Evolutionary conservation across 2,329 filamentous ascomycete genomes (phyloP).

Genomic region (Claviceps arundinis): DNA sequence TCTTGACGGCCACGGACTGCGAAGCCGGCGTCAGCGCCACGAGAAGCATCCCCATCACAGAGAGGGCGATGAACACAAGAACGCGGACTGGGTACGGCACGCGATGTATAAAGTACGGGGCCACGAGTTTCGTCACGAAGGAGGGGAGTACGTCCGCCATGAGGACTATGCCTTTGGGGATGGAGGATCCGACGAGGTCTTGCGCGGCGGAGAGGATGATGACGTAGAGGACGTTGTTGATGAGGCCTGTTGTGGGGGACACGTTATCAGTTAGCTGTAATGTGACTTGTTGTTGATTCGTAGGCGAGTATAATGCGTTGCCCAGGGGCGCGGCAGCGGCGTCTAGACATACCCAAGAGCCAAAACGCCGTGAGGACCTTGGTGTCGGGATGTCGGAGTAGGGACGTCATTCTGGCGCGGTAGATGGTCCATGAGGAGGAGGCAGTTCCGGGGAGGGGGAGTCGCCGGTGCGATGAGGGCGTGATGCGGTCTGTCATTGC

Average conservation of each 20-base stretch:
- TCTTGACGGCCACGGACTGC: slow-evolving; percentile 56
- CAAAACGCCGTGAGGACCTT: slow-evolving; percentile 74
- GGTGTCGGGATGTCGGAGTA: slow-evolving; percentile 55
- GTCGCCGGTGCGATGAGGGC: slow-evolving; percentile 27
- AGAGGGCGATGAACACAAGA: slow-evolving; percentile 59
- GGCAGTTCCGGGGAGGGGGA: slow-evolving; percentile 45
- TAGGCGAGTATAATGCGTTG: too few relatives aligned
- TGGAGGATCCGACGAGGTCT: slow-evolving; percentile 79
- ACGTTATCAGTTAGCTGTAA: not conserved
- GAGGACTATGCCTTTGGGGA: slow-evolving; percentile 86
- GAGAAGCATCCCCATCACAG: slow-evolving; percentile 75
- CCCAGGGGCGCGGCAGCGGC: too few relatives aligned
- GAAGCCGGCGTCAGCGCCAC: slow-evolving; percentile 64
- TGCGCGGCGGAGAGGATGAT: slow-evolving; percentile 91
- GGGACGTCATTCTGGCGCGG: slow-evolving; percentile 45
- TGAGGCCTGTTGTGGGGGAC: slow-evolving; percentile 26
- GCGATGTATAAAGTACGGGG: slow-evolving; percentile 85
- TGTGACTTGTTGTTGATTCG: too few relatives aligned
- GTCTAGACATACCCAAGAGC: slow-evolving; percentile 60
- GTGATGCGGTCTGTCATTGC: slow-evolving; percentile 25
- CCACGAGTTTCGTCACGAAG: slow-evolving; percentile 75
- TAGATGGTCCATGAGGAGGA: slow-evolving; percentile 63
- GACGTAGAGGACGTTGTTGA: slow-evolving; percentile 97
- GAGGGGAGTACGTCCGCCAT: slow-evolving; percentile 86
- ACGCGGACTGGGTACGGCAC: slow-evolving; percentile 71